Conservation (phyloP, 164 flowering plant species). For the Taxillus chinensis region DNA sequence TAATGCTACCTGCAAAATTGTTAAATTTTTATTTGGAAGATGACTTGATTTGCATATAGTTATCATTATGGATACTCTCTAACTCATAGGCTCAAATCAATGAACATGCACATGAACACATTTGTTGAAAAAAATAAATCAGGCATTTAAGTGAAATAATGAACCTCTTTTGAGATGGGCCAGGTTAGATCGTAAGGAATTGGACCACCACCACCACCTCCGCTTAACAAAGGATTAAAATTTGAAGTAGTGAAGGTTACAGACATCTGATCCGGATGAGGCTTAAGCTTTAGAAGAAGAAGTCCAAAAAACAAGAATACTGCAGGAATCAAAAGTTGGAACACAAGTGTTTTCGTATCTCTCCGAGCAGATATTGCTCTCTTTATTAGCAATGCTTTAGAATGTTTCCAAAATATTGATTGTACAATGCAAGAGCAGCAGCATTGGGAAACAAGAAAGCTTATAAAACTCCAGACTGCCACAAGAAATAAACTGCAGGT, state of each 20-base stretch:
- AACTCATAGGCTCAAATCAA: too few species aligned
- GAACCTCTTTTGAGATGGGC: slow-evolving; percentile 61
- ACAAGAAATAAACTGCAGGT: slow-evolving; percentile 36
- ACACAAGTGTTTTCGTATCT: slow-evolving; percentile 75
- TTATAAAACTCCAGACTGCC: slow-evolving; percentile 37
- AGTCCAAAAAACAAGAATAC: slow-evolving; percentile 81
- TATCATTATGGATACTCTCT: background rate
- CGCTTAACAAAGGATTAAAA: slow-evolving; percentile 83
- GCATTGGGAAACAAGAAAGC: slow-evolving; percentile 44
- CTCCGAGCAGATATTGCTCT: slow-evolving; percentile 78
- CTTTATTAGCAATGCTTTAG: slow-evolving; percentile 72
- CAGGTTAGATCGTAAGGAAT: slow-evolving; percentile 79
- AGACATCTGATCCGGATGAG: slow-evolving; percentile 90
- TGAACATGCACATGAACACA: background rate
- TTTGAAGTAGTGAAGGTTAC: slow-evolving; percentile 73
- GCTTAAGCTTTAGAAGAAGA: slow-evolving; percentile 74
- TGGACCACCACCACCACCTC: slow-evolving; percentile 97
- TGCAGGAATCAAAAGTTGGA: slow-evolving; percentile 92
- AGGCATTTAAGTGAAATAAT: background rate
- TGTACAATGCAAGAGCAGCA: slow-evolving; percentile 52
- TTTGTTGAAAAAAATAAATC: background rate
- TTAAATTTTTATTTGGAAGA: slow-evolving; percentile 1
- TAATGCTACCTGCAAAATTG: slow-evolving; percentile 49
- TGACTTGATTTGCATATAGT: background rate
- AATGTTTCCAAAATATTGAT: slow-evolving; percentile 80